Base-by-base conservation (phyloP, 148 eudicot genomes). In the Selenicereus undatus region DNA sequence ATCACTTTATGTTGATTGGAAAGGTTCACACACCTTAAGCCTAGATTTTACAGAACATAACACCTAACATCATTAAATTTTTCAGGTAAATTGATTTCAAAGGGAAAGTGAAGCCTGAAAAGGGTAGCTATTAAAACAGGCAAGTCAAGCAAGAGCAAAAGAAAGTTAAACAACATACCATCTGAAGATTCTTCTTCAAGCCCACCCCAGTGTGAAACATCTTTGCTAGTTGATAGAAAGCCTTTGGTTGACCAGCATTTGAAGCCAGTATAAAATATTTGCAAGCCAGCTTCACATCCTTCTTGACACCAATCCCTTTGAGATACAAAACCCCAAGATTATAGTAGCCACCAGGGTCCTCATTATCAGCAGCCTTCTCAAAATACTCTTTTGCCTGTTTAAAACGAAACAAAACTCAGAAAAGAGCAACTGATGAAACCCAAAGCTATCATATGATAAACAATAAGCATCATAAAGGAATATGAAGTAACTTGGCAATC, bases 181-280 rank as follows among this genome's bases (percentile, higher is more conserved):
- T 89, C 64, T 84, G 87, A 74, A 92, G 86, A 82, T 90, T 90
- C 82, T 87, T 91, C 90, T 89, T 93, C 80, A 96, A 88, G 72
- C 95, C 99, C 43, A 96, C 92, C 80, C 99, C 99, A 79, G 91
- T 91, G 82, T 92, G 99, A 81, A 93, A 93, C 99, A 96, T 96
- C 88, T 93, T 96, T 11, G 97, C 99, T 75, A 96, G 81, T 88
- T 96, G 99, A 84, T 96, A 93, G 80, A 92, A 93, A 76, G 99
- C 98, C 87, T 96, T 96, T 22, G 95, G 92, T 83, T 93, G 99
- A 84, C 98, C 98, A 48, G 82, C 86, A 87, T 92, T 89, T 60
- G 93, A 90, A 79, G 98, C 98, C 78, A 82, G 30, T 64, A 90
- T 77, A 76, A 96, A 92, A 82, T 80, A 87, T 77, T 90, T 88